Evolutionary conservation across 371 early-diverging fungal genomes (phyloP), one percentile per base, ranked within the genome.

Genomic region (Apophysomyces trapeziformis): DNA sequence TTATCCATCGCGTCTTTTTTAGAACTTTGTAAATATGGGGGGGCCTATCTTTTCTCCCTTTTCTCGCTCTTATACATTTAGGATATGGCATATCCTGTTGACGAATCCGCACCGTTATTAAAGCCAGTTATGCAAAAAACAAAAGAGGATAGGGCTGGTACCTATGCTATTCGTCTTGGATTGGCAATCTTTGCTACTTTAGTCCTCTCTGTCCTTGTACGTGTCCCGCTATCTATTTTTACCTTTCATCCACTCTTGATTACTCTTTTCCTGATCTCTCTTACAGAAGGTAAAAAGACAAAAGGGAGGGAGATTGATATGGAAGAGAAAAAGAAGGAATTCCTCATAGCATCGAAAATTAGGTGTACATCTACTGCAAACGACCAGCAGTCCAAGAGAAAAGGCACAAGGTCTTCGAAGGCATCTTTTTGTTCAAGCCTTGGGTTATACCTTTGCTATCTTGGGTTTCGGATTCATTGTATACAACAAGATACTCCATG

Each of bases 281-380:
- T 43, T 4, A 71, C 64, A 4, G 71, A 67, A 64, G 71, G 65
- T 69, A 43, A 36, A 38, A 26, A n/a, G 8, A 58, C 14, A 58
- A 38, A 36, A 36, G 43, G 14, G 14, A 14, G 12, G 35, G 12
- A 32, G 36, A 35, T 0, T 16, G 14, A 8, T 7, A 32, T 14
- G 13, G 14, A 11, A 58, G 38, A 16, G n/a, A 37, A 38, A 11
- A 38, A 60, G 26, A 13, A 41, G 4, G n/a, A 44, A 59, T 54
- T 56, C 5, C 12, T 47, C 9, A 13, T 16, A 36, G 6, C n/a
- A 3, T 36, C 6, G 0, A 14, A 6, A 46, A 26, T 35, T 18
- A 77, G 77, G 73, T 14, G 62, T 69, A 36, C 41, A 57, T 2
- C 7, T 69, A 8, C 65, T 78, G 14, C 78, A 78, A 62, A 67